Conservation (phyloP, 148 eudicot genomes). For the Spergularia bocconei region DNA sequence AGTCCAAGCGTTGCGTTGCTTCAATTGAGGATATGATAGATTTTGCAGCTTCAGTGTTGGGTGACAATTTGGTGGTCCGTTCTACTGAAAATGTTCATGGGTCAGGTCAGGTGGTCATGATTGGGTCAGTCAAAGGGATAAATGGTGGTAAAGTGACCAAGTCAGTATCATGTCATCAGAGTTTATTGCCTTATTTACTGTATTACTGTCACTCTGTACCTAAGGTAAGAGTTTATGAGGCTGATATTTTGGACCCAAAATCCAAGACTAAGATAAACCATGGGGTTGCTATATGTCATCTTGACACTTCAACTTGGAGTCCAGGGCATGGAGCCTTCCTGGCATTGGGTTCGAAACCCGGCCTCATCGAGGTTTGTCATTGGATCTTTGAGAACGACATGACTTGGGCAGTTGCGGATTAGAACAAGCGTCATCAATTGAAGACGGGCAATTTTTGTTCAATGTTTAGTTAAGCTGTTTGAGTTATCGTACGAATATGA, state of each 20-base stretch:
- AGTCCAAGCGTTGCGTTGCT: conserved; percentile 77
- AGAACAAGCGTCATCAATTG: neutral
- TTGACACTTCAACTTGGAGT: conserved; percentile 88
- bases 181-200: conserved; percentile 73
- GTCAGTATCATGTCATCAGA: conserved; percentile 93
- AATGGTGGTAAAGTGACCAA: conserved; percentile 73
- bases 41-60: conserved; percentile 60
- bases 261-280: conserved; percentile 51
- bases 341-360: conserved; percentile 69
- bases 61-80: conserved; percentile 51
- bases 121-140: conserved; percentile 62
- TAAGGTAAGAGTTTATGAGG: conserved; percentile 73
- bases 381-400: conserved; percentile 94
- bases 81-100: conserved; percentile 61
- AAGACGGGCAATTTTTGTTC: neutral
- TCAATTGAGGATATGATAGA: conserved; percentile 90
- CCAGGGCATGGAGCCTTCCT: conserved; percentile 72
- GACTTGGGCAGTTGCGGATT: conserved; percentile 71
- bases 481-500: neutral
- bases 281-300: conserved; percentile 81
- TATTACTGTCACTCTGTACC: conserved; percentile 98
- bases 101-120: conserved; percentile 50
- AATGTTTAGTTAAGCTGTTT: neutral
- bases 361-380: conserved; percentile 87
- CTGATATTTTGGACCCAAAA: conserved; percentile 59